Evolutionary conservation across 2,329 filamentous ascomycete species (phyloP).

Genomic region (Apiospora arundinis): DNA sequence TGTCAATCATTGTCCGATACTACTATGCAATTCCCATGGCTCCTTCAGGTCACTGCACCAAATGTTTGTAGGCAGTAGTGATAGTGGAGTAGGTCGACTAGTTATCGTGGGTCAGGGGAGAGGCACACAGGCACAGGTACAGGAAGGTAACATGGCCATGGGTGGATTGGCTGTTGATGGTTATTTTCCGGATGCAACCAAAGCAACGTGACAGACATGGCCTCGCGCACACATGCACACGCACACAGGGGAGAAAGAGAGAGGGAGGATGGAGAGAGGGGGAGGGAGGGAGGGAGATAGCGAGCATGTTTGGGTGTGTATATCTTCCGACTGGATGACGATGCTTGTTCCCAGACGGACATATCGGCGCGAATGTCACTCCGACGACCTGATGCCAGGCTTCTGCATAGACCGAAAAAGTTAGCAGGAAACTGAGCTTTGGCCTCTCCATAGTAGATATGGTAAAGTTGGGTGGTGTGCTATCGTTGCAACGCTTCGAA

Average conservation of each 20-base stretch:
- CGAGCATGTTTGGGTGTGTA: background rate
- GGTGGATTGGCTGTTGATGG: background rate
- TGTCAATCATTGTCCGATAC: background rate
- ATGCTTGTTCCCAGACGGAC: background rate
- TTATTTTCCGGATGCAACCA: constrained; percentile 17
- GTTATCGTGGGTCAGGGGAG: constrained; percentile 1
- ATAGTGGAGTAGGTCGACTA: background rate
- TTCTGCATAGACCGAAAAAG: constrained; percentile 1
- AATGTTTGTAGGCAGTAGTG: background rate
- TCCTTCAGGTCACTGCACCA: background rate
- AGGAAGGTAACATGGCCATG: background rate
- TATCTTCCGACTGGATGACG: constrained; percentile 16
- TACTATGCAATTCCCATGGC: background rate
- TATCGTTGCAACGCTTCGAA: constrained; percentile 2
- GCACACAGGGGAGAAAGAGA: background rate
- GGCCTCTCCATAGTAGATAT: background rate
- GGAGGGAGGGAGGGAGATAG: background rate
- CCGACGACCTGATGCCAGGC: constrained; percentile 5
- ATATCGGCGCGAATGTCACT: constrained; percentile 9
- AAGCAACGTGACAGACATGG: constrained; percentile 2
- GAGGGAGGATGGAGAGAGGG: background rate
- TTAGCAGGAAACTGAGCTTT: background rate
- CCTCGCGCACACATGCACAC: background rate
- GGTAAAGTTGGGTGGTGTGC: background rate
- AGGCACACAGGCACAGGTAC: background rate